Conservation (phyloP, 345 rosid species). For the Brassica rapa region DNA sequence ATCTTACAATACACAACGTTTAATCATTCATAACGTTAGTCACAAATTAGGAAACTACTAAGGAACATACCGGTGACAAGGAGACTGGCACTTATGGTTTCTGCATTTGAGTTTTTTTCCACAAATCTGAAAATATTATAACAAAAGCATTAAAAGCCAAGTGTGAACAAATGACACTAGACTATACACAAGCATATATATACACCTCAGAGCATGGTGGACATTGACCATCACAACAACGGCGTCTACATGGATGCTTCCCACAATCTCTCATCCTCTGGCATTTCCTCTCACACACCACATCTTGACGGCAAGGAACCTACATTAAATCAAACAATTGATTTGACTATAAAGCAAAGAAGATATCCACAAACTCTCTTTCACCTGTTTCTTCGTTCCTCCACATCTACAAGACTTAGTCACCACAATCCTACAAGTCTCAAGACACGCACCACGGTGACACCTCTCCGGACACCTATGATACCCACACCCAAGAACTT, state of each 20-base stretch:
- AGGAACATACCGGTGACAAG: slow-evolving; percentile 75
- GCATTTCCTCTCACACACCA: slow-evolving; percentile 87
- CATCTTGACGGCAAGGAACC: slow-evolving; percentile 95
- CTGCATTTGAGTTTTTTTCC: slow-evolving; percentile 79
- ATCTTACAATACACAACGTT: too few relatives aligned
- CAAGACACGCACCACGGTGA: slow-evolving; percentile 75
- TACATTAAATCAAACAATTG: neutral
- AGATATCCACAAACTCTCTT: slow-evolving; percentile 9
- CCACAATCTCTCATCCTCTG: slow-evolving; percentile 80
- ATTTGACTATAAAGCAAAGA: neutral
- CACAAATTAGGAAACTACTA: neutral
- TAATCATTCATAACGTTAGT: neutral
- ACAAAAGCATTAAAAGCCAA: slow-evolving; percentile 1
- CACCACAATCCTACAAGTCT: slow-evolving; percentile 80
- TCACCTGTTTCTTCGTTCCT: slow-evolving; percentile 84
- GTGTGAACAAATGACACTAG: neutral
- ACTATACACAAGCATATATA: neutral
- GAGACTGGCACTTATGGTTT: slow-evolving; percentile 89
- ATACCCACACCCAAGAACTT: slow-evolving; percentile 64
- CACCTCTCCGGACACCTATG: slow-evolving; percentile 90
- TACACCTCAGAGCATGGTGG: slow-evolving; percentile 86
- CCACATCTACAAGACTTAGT: slow-evolving; percentile 76
- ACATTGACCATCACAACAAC: slow-evolving; percentile 93
- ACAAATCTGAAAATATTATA: slow-evolving; percentile 57
- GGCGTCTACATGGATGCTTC: slow-evolving; percentile 88